A percentile compares a stretch with the other conserved stretches of the same genome.
Evolutionary conservation across 768 basidiomycete genomes (phyloP).

Genomic region (Calocera viscosa): DNA sequence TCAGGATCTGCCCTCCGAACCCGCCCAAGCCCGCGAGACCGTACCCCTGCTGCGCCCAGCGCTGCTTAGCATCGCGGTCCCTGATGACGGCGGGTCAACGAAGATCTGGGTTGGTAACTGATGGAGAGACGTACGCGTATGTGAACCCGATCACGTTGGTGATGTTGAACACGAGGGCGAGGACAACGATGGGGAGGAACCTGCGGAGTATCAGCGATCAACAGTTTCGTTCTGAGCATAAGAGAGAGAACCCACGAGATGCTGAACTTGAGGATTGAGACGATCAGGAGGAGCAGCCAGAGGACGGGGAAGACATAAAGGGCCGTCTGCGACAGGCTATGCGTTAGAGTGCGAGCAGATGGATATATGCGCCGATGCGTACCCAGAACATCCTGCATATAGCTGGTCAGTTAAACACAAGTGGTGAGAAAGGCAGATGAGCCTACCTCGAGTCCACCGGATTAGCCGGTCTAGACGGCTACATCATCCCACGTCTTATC

Average conservation of each 20-base stretch:
- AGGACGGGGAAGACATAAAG: constrained; percentile 79
- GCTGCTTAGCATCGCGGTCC: constrained; percentile 85
- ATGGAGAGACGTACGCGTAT: constrained; percentile 59
- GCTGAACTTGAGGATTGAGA: constrained; percentile 80
- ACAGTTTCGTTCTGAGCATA: too few species aligned
- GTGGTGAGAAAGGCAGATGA: neutral
- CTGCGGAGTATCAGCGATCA: too few species aligned
- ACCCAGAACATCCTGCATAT: constrained; percentile 82
- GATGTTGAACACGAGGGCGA: constrained; percentile 91
- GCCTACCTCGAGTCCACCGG: constrained; percentile 73
- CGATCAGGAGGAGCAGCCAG: constrained; percentile 77
- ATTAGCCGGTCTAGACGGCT: constrained; percentile 85
- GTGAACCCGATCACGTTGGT: constrained; percentile 96
- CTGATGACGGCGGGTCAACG: too few species aligned
- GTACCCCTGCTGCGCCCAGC: constrained; percentile 74
- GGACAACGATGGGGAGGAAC: constrained; percentile 85
- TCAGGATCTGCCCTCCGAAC: constrained; percentile 71
- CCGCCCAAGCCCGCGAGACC: constrained; percentile 64
- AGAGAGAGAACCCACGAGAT: constrained; percentile 57
- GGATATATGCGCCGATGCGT: constrained; percentile 19
- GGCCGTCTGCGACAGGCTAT: constrained; percentile 45
- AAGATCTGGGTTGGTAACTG: too few species aligned
- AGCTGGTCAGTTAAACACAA: constrained; percentile 12
- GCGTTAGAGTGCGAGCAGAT: neutral
- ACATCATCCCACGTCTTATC: neutral